Base-by-base conservation (phyloP, 2,329 filamentous ascomycete genomes). In the Cladophialophora bantiana region DNA sequence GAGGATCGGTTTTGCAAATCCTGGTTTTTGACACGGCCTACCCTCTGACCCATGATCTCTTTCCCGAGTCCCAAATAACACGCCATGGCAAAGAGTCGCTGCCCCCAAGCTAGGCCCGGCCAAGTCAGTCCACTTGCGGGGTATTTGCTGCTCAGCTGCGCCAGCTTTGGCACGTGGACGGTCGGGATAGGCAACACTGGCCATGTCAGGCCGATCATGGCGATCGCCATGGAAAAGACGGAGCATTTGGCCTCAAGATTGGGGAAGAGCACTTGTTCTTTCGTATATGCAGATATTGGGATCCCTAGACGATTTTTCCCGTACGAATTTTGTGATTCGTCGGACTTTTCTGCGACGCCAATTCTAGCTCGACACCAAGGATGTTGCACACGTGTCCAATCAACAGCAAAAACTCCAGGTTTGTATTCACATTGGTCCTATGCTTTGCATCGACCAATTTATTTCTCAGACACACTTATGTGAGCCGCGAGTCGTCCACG, bases 321-420 rank as follows among this genome's bases (percentile, higher is more conserved):
- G 7, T 48, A 6, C 35, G 60, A 64, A 61, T 67, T 64, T 62
- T 67, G 54, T 59, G 61, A 67, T 67, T 67, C 57, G 65, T 35
- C 62, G 2, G 52, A 58, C 13, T 63, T 59, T 58, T 53, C 42
- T 35, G 61, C 32, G 34, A 18, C 26, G 40, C 32, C 35, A 26
- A 20, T 32, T 45, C 61, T 64, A 67, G 62, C 36, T 38, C 45
- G 15, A 10, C 13, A 52, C 42, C 32, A 18, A 58, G 45, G 48
- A 50, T 54, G 48, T n/a, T 45, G n/a, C 38, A 12, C 38, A 34
- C 59, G 26, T 42, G 40, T 20, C 65, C 65, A 67, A 67, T 64
- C 65, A 64, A 15, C 18, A 13, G 20, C 15, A 12, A 35, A 18
- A 64, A 9, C 53, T 18, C 56, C 50, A 20, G 12, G 50, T 62